Conservation (phyloP, 805 yeast species). For the Suhomyces pyralidae region DNA sequence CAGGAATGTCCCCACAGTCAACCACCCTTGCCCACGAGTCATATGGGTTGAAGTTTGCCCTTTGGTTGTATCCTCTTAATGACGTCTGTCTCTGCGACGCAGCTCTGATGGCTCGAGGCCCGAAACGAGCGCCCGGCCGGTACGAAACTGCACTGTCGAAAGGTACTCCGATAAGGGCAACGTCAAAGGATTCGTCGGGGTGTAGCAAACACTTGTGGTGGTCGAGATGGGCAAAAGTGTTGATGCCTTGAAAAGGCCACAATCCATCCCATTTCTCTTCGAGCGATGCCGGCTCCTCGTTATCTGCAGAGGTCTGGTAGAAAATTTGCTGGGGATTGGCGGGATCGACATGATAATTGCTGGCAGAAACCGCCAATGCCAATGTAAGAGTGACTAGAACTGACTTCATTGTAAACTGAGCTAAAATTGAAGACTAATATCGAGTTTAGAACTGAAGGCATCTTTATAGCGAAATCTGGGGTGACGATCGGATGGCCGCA, state of each 20-base stretch:
- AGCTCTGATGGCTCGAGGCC: slow-evolving; percentile 67
- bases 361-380: neutral
- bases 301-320: neutral
- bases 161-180: slow-evolving; percentile 76
- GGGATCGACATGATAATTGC: neutral
- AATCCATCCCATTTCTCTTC: slow-evolving; percentile 67
- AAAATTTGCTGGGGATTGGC: neutral
- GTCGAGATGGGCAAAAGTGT: slow-evolving; percentile 73
- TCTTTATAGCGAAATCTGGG: neutral
- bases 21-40: slow-evolving; percentile 46
- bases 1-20: slow-evolving; percentile 60
- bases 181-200: slow-evolving; percentile 51
- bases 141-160: slow-evolving; percentile 80
- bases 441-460: neutral
- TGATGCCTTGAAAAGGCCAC: slow-evolving; percentile 70
- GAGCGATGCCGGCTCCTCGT: slow-evolving; percentile 25
- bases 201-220: slow-evolving; percentile 55
- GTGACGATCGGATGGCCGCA: neutral
- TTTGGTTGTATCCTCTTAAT: slow-evolving; percentile 64
- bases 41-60: slow-evolving; percentile 58
- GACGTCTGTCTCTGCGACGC: slow-evolving; percentile 71
- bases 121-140: slow-evolving; percentile 81
- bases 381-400: neutral
- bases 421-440: neutral
- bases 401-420: neutral